Evolutionary conservation across 2,329 filamentous ascomycete genomes (phyloP).

Genomic region (Neofusicoccum ribis): DNA sequence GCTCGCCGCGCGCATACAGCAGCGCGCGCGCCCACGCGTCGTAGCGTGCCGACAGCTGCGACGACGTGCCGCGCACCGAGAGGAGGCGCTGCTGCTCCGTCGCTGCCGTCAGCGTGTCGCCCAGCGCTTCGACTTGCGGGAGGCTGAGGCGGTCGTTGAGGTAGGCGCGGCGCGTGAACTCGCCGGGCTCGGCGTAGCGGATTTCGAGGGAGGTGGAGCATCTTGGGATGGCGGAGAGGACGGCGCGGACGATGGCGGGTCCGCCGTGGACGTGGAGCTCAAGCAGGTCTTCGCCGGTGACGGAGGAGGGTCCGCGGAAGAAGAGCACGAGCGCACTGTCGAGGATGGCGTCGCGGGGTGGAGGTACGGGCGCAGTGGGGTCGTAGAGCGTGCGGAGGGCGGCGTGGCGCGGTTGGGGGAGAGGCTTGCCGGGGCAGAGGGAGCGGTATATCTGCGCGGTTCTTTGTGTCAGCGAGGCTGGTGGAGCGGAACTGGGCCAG

Average conservation of each 20-base stretch:
- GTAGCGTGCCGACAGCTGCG: conserved; percentile 68
- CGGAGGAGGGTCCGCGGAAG: conserved; percentile 78
- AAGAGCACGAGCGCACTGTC: conserved; percentile 82
- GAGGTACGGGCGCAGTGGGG: conserved; percentile 39
- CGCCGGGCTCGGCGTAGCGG: conserved; percentile 89
- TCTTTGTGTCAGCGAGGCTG: conserved; percentile 13
- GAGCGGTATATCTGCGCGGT: conserved; percentile 60
- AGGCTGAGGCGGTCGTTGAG: conserved; percentile 82
- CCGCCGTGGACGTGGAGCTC: conserved; percentile 96
- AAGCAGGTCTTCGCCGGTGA: conserved; percentile 88
- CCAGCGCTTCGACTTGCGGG: conserved; percentile 72
- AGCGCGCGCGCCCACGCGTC: conserved; percentile 78
- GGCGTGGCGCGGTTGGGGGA: conserved; percentile 64
- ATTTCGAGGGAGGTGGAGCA: conserved; percentile 49
- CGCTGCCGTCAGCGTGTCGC: conserved; percentile 62
- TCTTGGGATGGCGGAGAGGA: conserved; percentile 72
- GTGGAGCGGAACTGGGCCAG: neutral
- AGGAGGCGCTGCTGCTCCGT: conserved; percentile 92
- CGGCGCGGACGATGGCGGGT: conserved; percentile 81
- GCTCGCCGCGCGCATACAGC: conserved; percentile 79
- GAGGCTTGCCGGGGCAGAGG: conserved; percentile 57
- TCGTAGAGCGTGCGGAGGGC: conserved; percentile 73
- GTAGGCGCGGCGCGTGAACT: conserved; percentile 93
- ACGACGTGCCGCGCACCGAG: conserved; percentile 75
- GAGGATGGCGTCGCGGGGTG: conserved; percentile 52